Evolutionary conservation across 2,329 filamentous ascomycete species (phyloP), one percentile per base, ranked within the genome.

Genomic region (Phaeosphaeria sp.): DNA sequence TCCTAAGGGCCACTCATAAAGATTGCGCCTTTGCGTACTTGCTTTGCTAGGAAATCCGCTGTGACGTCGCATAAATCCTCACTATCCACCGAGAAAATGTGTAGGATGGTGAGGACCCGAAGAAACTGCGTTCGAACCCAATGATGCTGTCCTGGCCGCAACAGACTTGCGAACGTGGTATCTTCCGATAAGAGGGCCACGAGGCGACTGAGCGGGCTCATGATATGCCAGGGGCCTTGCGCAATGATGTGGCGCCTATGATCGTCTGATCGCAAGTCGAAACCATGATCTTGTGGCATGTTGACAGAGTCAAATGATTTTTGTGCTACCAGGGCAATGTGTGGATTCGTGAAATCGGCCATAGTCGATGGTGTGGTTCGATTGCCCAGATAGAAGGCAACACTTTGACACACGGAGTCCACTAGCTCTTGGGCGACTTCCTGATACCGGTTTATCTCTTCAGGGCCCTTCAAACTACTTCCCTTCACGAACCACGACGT

Each of bases 171-270:
- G 13, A 49, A 43, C 24, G n/a, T n/a, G 4, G 18, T 2, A 13
- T 55, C 24, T 58, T 58, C 56, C 24, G 39, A 51, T 8, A 54
- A 47, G 2, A 58, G 25, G 7, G 46, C n/a, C 30, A 58, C 22
- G 15, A 54, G 46, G 39, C 22, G 46, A 33, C 51, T 58, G 21
- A 53, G 47, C 17, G 56, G 46, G 40, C 36, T 47, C 51, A 58
- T 55, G 17, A 51, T 25, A 20, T 56, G 54, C 54, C 54, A 56
- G 7, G 54, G 48, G 27, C 54, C 54, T 52, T 52, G 49, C 9
- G 54, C 54, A 18, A 56, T 56, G 17, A 56, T 25, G 43, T 56
- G 49, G 21, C 33, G 49, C 20, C 27, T 46, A 27, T 56, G 54
- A 20, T 56, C 36, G 27, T 56, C 48, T 43, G 52, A 54, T 27